A percentile compares a stretch with the other conserved stretches of the same genome.
Conservation (phyloP, 2,329 filamentous ascomycete genomes). For the Paraphaeosphaeria minitans region DNA sequence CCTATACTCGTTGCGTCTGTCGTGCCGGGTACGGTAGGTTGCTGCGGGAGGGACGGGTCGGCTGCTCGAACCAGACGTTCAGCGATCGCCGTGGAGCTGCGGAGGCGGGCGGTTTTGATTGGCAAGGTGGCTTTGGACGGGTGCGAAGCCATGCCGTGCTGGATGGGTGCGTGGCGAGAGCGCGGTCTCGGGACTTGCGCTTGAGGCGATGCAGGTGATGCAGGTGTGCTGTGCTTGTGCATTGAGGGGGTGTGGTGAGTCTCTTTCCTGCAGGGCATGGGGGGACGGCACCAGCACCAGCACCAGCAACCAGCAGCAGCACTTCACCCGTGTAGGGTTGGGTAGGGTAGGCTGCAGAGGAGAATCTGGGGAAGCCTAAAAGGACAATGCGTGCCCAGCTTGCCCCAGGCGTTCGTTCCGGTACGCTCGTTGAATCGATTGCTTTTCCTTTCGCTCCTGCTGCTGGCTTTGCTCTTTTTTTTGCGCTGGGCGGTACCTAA, state of each 20-base stretch:
- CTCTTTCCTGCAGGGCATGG: slow-evolving; percentile 2
- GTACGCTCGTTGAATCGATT: slow-evolving; percentile 4
- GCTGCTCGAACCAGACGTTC: neutral
- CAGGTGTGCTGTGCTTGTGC: neutral
- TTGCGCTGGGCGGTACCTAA: neutral
- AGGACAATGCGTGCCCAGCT: slow-evolving; percentile 22
- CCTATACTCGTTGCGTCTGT: neutral
- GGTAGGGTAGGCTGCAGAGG: neutral
- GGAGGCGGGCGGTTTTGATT: neutral
- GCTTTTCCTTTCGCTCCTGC: neutral
- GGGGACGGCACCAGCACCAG: too few relatives aligned
- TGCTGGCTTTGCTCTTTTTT: neutral
- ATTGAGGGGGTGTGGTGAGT: slow-evolving; percentile 1
- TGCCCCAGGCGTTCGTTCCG: slow-evolving; percentile 4
- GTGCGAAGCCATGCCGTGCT: neutral
- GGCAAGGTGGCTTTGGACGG: neutral
- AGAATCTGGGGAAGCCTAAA: slow-evolving; percentile 27
- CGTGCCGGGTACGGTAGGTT: neutral
- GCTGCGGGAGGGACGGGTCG: neutral
- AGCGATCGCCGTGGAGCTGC: neutral
- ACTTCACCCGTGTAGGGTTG: neutral
- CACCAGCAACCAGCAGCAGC: too few relatives aligned
- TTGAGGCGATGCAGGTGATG: neutral
- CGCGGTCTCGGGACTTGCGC: neutral
- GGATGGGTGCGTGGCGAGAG: neutral